phyloP scores from a whole-genome alignment of 208 protist species.

The Crithidia fasciculata region DNA sequence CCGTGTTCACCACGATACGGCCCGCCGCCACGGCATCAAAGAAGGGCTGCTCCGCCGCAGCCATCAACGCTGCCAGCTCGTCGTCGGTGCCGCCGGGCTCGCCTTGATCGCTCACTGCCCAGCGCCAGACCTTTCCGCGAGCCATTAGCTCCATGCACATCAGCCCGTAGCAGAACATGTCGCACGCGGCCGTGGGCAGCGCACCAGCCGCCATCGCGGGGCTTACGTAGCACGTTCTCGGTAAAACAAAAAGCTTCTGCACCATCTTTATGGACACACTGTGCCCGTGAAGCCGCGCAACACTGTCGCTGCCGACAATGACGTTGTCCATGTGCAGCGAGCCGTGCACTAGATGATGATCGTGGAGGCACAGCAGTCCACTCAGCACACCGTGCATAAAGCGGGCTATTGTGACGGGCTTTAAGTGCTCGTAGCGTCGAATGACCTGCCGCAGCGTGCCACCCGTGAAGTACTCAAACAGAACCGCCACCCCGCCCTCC shows the following conservation, averaged over 20 bases:
- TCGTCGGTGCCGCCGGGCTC: neutral
- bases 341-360: constrained; percentile 58
- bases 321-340: constrained; percentile 66
- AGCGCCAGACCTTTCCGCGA: constrained; percentile 23
- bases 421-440: constrained; percentile 23
- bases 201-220: constrained; percentile 60
- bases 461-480: constrained; percentile 46
- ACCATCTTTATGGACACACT: constrained; percentile 15
- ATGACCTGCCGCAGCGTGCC: constrained; percentile 38
- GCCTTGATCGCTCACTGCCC: neutral
- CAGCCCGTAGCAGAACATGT: constrained; percentile 75
- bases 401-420: constrained; percentile 34
- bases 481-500: constrained; percentile 16
- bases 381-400: constrained; percentile 54
- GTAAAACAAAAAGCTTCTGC: constrained; percentile 30
- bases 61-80: constrained; percentile 12
- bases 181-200: constrained; percentile 38
- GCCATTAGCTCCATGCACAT: constrained; percentile 60
- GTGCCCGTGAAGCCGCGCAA: constrained; percentile 68
- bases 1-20: constrained; percentile 14
- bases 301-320: constrained; percentile 55
- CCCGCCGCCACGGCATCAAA: constrained; percentile 8
- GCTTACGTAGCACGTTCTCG: constrained; percentile 58
- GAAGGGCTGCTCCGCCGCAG: constrained; percentile 5
- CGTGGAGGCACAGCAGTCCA: constrained; percentile 64